phyloP scores from a whole-genome alignment of 345 rosid species.

The Salix dunnii region DNA sequence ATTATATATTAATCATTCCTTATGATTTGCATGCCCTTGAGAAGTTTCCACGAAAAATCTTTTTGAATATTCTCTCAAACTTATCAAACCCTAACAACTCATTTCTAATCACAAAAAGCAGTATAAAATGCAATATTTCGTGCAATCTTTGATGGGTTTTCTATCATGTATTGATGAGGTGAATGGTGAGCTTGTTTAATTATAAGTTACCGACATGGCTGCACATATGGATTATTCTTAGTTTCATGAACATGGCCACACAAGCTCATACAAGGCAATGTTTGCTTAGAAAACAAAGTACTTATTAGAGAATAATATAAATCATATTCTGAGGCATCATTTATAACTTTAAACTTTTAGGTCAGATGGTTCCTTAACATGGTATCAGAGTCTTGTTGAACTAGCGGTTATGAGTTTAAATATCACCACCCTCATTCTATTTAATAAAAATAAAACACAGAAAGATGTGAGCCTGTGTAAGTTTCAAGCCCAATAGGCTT shows the following conservation, averaged over 20 bases:
- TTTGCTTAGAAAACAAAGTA: neutral
- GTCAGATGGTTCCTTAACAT: too few relatives aligned
- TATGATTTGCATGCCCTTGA: neutral
- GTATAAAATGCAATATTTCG: neutral
- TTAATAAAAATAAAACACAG: too few relatives aligned
- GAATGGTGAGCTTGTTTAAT: neutral
- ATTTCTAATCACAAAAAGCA: too few relatives aligned
- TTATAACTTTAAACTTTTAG: too few relatives aligned
- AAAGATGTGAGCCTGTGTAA: too few relatives aligned
- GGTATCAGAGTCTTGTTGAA: too few relatives aligned
- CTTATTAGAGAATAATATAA: too few relatives aligned
- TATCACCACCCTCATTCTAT: too few relatives aligned
- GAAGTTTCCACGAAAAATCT: neutral
- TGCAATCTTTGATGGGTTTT: too few relatives aligned
- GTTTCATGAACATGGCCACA: neutral
- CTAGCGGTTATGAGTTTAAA: too few relatives aligned
- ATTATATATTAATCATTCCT: neutral
- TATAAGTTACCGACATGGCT: neutral
- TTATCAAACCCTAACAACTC: neutral
- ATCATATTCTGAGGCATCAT: too few relatives aligned
- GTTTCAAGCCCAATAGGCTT: too few relatives aligned
- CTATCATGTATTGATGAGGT: neutral
- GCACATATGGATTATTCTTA: neutral
- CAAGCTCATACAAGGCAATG: neutral
- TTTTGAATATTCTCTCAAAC: neutral